Percentiles rank a stretch among this genome's conserved stretches.
These are phyloP conservation scores for Clohesyomyces aquaticus DNA, from an alignment of 495 filamentous ascomycete genomes.

Conservation along the genomic window DNA sequence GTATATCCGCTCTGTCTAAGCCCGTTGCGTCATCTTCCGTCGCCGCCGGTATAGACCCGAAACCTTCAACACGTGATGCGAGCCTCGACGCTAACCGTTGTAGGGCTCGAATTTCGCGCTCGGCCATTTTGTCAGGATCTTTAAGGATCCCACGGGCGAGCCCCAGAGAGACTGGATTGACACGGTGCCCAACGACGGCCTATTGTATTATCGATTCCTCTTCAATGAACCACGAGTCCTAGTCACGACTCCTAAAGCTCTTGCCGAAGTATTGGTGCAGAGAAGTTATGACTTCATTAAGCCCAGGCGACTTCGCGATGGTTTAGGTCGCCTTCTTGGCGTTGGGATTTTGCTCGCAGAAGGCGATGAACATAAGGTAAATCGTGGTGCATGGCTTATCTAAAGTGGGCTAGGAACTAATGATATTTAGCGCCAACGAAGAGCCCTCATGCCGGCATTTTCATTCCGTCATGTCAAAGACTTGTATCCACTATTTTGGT, in stretches of 20 bases:
- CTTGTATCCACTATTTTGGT: slow-evolving; percentile 83
- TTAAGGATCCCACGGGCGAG: slow-evolving; percentile 61
- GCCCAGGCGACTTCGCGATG: slow-evolving; percentile 59
- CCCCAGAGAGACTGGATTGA: slow-evolving; percentile 71
- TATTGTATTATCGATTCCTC: slow-evolving; percentile 74
- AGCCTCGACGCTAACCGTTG: not conserved
- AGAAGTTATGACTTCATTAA: slow-evolving; percentile 83
- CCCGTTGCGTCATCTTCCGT: slow-evolving; percentile 51
- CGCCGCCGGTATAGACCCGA: slow-evolving; percentile 47
- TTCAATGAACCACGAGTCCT: slow-evolving; percentile 75
- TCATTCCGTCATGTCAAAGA: slow-evolving; percentile 83
- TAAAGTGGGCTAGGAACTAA: too few relatives aligned
- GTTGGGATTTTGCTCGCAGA: slow-evolving; percentile 80
- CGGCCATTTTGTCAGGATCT: slow-evolving; percentile 63
- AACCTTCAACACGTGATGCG: not conserved
- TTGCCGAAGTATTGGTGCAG: slow-evolving; percentile 62
- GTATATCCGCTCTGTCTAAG: slow-evolving; percentile 71
- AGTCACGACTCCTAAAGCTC: slow-evolving; percentile 63
- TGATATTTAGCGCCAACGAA: slow-evolving; percentile 62
- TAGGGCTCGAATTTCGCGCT: slow-evolving; percentile 53
- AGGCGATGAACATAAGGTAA: slow-evolving; percentile 76
- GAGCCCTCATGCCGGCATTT: slow-evolving; percentile 82
- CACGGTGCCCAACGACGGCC: slow-evolving; percentile 77
- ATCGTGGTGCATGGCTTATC: too few relatives aligned
- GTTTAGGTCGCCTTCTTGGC: slow-evolving; percentile 69